phyloP scores from a whole-genome alignment of 2,329 filamentous ascomycete species.

The Ophiostoma pallidulum region DNA sequence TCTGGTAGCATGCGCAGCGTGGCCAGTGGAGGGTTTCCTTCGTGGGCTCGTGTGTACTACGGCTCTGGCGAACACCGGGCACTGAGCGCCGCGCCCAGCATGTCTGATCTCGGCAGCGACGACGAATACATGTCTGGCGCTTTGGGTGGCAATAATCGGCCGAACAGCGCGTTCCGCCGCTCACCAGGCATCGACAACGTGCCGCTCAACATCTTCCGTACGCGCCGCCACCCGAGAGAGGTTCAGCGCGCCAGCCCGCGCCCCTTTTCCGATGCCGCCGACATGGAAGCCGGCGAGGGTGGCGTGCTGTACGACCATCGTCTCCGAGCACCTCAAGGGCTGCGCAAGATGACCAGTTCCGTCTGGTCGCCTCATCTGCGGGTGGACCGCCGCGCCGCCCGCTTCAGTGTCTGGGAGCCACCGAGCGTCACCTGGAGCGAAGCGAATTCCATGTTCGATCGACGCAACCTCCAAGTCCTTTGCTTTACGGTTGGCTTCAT shows the following conservation, averaged over 20 bases:
- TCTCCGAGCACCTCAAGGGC: conserved; percentile 23
- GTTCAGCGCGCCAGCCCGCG: conserved; percentile 18
- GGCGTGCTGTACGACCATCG: conserved; percentile 21
- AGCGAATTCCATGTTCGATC: conserved; percentile 46
- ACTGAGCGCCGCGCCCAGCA: conserved; percentile 38
- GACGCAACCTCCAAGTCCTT: conserved; percentile 64
- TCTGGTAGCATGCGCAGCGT: conserved; percentile 38
- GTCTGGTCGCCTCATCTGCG: conserved; percentile 68
- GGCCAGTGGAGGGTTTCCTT: conserved; percentile 35
- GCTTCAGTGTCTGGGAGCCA: conserved; percentile 60
- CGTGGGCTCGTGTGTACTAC: conserved; percentile 61
- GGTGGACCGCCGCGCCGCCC: conserved; percentile 49
- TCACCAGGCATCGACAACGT: conserved; percentile 44
- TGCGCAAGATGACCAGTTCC: conserved; percentile 45
- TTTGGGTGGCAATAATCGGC: conserved; percentile 37
- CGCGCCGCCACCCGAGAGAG: conserved; percentile 36
- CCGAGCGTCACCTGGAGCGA: conserved; percentile 60
- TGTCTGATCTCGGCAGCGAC: conserved; percentile 23
- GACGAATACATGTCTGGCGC: conserved; percentile 26
- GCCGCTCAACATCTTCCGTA: conserved; percentile 35
- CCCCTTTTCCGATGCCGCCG: conserved; percentile 24
- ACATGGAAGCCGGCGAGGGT: conserved; percentile 36
- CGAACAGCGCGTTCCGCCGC: conserved; percentile 34
- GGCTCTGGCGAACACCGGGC: conserved; percentile 52
- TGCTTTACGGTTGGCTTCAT: conserved; percentile 71